Evolutionary conservation across 345 rosid genomes (phyloP).

Genomic region (Gynandropsis gynandra): DNA sequence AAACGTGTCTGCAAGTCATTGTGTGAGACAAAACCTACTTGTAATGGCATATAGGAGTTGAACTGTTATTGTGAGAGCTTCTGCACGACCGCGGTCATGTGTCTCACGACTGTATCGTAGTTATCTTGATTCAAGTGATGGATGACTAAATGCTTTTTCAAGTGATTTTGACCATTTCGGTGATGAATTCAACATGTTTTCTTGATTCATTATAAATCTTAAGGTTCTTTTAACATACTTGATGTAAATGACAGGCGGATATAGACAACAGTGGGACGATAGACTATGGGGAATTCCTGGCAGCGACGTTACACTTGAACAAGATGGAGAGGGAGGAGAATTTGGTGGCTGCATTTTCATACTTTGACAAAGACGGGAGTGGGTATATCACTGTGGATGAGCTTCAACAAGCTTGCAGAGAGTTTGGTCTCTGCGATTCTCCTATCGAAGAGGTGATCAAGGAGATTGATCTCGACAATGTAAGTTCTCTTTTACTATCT

Average conservation of each 20-base stretch:
- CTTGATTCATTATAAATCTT: background rate
- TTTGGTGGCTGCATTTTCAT: conserved; percentile 77
- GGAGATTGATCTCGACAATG: conserved; percentile 91
- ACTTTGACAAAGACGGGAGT: conserved; percentile 88
- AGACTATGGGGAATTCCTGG: conserved; percentile 93
- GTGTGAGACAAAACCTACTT: too few species aligned
- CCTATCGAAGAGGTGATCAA: conserved; percentile 74
- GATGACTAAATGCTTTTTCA: too few species aligned
- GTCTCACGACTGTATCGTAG: too few species aligned
- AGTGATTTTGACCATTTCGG: too few species aligned
- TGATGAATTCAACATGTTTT: background rate
- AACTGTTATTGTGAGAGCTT: too few species aligned
- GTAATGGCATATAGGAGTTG: too few species aligned
- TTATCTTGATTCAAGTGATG: too few species aligned
- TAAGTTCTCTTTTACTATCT: conserved; percentile 31
- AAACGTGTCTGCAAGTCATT: too few species aligned
- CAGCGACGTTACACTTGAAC: conserved; percentile 89
- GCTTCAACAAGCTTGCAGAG: conserved; percentile 89
- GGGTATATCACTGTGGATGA: conserved; percentile 94
- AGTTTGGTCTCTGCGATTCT: conserved; percentile 77
- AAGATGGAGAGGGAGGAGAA: conserved; percentile 96
- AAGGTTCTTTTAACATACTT: background rate
- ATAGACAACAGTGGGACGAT: conserved; percentile 84
- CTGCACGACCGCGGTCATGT: too few species aligned
- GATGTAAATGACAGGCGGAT: conserved; percentile 56